Percentiles rank a stretch among this genome's conserved stretches.
Evolutionary conservation across 768 basidiomycete species (phyloP).

Genomic region (Agaricus sinodeliciosus): DNA sequence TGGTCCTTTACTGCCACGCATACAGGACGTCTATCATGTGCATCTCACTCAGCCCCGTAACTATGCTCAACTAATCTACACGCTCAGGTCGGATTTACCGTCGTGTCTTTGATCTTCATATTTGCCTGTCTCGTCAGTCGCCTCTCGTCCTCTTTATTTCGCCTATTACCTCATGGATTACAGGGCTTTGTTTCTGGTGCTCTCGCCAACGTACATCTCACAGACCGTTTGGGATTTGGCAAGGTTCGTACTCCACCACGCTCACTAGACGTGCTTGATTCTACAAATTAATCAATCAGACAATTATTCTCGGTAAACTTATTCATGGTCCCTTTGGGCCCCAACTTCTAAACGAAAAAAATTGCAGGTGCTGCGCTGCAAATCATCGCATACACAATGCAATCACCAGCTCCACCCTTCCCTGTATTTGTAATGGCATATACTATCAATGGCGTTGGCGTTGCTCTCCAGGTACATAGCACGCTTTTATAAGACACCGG

Average conservation of each 20-base stretch:
- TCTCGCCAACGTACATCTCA: conserved; percentile 30
- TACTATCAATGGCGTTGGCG: conserved; percentile 35
- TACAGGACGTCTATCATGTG: conserved; percentile 50
- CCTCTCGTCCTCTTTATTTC: neutral
- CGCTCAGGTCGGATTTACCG: conserved; percentile 37
- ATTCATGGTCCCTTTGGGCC: no score
- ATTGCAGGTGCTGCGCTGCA: conserved; percentile 48
- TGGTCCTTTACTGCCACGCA: conserved; percentile 68
- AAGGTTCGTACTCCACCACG: conserved; percentile 22
- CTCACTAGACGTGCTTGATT: neutral
- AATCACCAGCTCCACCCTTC: conserved; percentile 54
- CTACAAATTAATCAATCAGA: neutral
- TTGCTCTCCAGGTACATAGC: conserved; percentile 35
- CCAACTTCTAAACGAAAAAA: no score
- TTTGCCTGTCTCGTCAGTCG: conserved; percentile 30
- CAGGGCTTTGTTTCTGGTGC: conserved; percentile 38
- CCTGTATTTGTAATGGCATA: conserved; percentile 50
- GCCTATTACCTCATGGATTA: neutral
- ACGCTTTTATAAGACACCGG: neutral
- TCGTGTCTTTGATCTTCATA: conserved; percentile 58
- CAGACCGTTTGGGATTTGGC: conserved; percentile 33
- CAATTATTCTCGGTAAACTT: conserved; percentile 9
- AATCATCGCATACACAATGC: conserved; percentile 45
- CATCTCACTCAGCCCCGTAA: conserved; percentile 11
- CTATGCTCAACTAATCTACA: neutral